Conservation (phyloP, 2,329 filamentous ascomycete genomes). For the Fusarium domesticum region DNA sequence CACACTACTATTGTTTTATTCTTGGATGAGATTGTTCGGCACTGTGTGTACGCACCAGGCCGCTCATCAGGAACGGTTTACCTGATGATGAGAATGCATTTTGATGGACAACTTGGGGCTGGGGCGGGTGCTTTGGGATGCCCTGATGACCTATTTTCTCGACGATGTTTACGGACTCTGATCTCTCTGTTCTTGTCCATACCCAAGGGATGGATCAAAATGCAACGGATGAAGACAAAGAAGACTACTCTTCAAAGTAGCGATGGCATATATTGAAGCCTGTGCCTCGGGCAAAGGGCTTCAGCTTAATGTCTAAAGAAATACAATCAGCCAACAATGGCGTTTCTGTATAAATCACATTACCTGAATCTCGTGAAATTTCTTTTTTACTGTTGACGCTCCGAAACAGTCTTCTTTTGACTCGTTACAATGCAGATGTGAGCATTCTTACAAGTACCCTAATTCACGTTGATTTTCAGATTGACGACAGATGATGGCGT, state of each 20-base stretch:
- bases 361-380: too few species aligned
- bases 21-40: conserved; percentile 22
- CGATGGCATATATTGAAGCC: conserved; percentile 10
- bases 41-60: conserved; percentile 28
- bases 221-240: conserved; percentile 15
- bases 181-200: conserved; percentile 14
- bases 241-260: conserved; percentile 15
- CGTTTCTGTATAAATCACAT: too few species aligned
- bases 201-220: conserved; percentile 16
- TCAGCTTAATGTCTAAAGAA: conserved; percentile 28
- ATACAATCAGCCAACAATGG: too few species aligned
- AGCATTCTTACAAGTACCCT: too few species aligned
- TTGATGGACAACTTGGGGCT: conserved; percentile 14
- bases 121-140: conserved; percentile 11
- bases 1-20: too few species aligned
- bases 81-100: conserved; percentile 19
- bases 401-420: too few species aligned
- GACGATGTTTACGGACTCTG: conserved; percentile 26
- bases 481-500: too few species aligned
- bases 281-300: conserved; percentile 10
- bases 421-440: too few species aligned
- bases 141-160: conserved; percentile 13
- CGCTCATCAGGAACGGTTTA: conserved; percentile 10
- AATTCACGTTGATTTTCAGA: too few species aligned
- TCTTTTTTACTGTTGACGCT: too few species aligned